Evolutionary conservation across 73 alveolate genomes (phyloP).

Genomic region (Stentor roeselii): DNA sequence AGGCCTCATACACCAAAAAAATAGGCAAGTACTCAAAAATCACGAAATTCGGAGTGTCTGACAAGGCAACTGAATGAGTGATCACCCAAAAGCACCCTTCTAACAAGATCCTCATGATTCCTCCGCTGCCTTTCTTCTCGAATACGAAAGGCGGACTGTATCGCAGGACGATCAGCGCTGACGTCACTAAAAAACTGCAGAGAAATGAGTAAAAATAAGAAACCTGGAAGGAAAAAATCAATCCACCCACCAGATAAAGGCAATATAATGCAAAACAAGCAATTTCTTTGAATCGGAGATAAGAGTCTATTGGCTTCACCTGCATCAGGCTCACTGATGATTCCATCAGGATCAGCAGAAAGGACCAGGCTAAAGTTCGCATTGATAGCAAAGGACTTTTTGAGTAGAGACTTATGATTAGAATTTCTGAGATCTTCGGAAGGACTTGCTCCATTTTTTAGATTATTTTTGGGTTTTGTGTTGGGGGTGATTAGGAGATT

Average conservation of each 20-base stretch:
- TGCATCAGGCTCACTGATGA: not conserved
- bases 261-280: not conserved
- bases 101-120: not conserved
- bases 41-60: not conserved
- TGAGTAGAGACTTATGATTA: not conserved
- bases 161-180: not conserved
- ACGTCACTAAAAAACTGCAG: not conserved
- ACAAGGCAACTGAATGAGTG: not conserved
- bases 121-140: constrained; percentile 14
- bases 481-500: too few species aligned
- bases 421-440: not conserved
- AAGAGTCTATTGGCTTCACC: not conserved
- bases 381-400: not conserved
- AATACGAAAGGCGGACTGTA: constrained; percentile 1
- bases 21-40: not conserved
- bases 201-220: not conserved
- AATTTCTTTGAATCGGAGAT: not conserved
- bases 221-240: not conserved
- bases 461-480: too few species aligned
- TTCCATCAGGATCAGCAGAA: not conserved
- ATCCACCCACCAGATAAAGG: not conserved
- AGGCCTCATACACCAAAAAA: not conserved
- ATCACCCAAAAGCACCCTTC: not conserved
- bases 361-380: not conserved
- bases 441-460: not conserved